Conservation (phyloP, 306 rosid genomes). For the Fragaria ananassa region DNA sequence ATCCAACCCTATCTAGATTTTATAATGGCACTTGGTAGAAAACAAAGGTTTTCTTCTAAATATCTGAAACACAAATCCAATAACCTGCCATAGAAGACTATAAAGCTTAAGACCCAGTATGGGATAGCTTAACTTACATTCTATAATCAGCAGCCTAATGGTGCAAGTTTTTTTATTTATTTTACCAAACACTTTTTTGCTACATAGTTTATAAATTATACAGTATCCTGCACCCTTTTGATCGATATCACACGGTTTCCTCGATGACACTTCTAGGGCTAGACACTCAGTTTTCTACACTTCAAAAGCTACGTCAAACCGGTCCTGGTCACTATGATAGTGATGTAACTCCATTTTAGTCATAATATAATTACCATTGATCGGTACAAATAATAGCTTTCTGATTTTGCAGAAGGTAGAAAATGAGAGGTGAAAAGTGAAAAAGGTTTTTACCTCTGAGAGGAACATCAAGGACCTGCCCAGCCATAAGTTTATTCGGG, state of each 20-base stretch:
- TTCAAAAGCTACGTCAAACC: too few relatives aligned
- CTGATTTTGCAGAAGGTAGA: too few relatives aligned
- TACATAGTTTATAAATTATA: too few relatives aligned
- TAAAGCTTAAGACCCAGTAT: background rate
- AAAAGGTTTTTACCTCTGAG: conserved; percentile 48
- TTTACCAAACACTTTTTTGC: too few relatives aligned
- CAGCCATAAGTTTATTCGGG: conserved; percentile 35
- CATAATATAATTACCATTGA: background rate
- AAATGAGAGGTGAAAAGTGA: background rate
- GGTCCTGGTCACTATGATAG: background rate
- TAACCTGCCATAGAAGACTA: background rate
- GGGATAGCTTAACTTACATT: too few relatives aligned
- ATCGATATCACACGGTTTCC: too few relatives aligned
- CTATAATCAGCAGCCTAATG: too few relatives aligned
- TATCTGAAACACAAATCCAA: background rate
- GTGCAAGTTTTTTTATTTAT: too few relatives aligned
- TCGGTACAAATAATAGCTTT: background rate
- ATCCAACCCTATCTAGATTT: background rate
- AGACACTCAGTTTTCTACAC: too few relatives aligned
- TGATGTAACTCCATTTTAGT: background rate
- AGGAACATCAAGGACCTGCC: conserved; percentile 75
- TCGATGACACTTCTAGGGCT: too few relatives aligned
- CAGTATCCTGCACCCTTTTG: too few relatives aligned
- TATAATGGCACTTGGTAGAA: background rate
- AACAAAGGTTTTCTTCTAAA: background rate